Conservation (phyloP, 495 filamentous ascomycete species). For the Annulohypoxylon stygium region DNA sequence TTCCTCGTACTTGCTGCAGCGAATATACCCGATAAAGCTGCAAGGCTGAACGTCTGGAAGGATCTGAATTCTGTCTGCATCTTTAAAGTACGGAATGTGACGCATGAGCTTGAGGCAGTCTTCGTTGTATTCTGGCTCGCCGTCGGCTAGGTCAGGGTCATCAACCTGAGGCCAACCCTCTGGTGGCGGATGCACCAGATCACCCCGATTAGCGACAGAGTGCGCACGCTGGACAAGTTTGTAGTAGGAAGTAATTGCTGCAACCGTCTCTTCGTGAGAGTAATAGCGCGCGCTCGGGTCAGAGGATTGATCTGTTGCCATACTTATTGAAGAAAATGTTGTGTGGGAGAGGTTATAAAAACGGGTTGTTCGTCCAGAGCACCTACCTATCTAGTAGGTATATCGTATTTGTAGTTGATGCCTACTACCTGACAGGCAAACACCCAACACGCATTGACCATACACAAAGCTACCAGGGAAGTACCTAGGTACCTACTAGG, state of each 20-base stretch:
- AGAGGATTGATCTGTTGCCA: background rate
- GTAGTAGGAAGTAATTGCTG: background rate
- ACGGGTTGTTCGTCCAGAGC: background rate
- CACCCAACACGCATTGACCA: no score
- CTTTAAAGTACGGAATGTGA: background rate
- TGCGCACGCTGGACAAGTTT: background rate
- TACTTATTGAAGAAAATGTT: background rate
- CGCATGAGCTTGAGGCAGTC: background rate
- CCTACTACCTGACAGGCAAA: no score
- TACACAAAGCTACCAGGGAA: no score
- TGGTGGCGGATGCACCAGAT: background rate
- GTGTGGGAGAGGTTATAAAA: background rate
- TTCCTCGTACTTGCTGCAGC: no score
- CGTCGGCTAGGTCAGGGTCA: background rate
- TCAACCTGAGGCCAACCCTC: background rate
- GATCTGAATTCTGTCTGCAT: background rate
- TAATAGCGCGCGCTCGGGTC: background rate
- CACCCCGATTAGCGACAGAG: background rate
- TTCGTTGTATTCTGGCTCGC: background rate
- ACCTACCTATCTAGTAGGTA: background rate
- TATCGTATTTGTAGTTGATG: no score
- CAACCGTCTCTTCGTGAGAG: background rate
- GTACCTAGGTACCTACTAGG: no score
- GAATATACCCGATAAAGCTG: background rate
- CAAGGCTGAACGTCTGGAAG: background rate